Evolutionary conservation across 75 land plant species (phyloP).

Genomic region (Larix kaempferi): DNA sequence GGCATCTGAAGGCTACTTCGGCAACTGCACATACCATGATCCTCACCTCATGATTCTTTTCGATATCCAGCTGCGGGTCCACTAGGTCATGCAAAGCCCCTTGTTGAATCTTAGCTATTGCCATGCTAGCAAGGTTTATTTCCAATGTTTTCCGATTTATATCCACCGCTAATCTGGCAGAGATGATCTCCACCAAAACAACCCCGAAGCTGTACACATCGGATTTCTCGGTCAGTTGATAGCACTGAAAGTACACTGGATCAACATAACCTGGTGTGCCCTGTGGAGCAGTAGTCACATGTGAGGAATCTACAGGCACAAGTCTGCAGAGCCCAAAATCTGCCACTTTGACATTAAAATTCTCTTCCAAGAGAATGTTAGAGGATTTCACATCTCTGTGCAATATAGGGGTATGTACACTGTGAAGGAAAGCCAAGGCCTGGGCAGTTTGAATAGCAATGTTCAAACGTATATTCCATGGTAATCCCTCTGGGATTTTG

Average conservation of each 20-base stretch:
- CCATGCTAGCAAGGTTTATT: slow-evolving; percentile 59
- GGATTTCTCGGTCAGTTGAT: slow-evolving; percentile 25
- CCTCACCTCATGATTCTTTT: slow-evolving; percentile 22
- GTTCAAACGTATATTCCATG: too few species aligned
- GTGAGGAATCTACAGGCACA: slow-evolving; percentile 9
- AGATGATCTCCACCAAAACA: slow-evolving; percentile 33
- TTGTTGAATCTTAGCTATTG: slow-evolving; percentile 38
- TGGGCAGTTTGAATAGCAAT: too few species aligned
- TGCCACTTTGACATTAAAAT: slow-evolving; percentile 35
- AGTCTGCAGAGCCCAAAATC: slow-evolving; percentile 41
- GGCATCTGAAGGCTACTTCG: slow-evolving; percentile 63
- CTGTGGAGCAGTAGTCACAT: slow-evolving; percentile 19
- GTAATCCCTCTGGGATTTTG: too few species aligned
- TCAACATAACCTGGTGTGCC: slow-evolving; percentile 39
- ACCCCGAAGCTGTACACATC: slow-evolving; percentile 59
- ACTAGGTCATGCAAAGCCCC: slow-evolving; percentile 50
- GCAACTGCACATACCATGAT: slow-evolving; percentile 36
- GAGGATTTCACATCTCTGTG: too few species aligned
- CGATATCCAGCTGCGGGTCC: slow-evolving; percentile 42
- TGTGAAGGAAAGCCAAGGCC: too few species aligned
- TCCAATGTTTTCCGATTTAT: too few species aligned
- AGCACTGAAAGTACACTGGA: slow-evolving; percentile 24
- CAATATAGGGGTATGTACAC: too few species aligned
- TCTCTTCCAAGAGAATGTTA: too few species aligned
- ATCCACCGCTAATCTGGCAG: too few species aligned